A percentile compares a stretch with the other conserved stretches of the same genome.
Conservation (phyloP, 106 monocot species). For the Chionographis japonica region DNA sequence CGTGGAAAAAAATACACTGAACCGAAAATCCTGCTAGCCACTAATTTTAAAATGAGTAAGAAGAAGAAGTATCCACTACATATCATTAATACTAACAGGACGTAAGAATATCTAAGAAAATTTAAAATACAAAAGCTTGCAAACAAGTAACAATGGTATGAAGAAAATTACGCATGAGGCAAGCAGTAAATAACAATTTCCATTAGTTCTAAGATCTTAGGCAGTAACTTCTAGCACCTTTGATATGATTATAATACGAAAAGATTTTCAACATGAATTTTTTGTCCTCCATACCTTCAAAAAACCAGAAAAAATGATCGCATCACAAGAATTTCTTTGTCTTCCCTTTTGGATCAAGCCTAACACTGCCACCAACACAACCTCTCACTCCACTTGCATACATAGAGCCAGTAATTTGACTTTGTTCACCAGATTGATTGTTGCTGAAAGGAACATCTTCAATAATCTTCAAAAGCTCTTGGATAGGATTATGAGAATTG, state of each 20-base stretch:
- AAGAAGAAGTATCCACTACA: too few species aligned
- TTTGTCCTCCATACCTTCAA: too few species aligned
- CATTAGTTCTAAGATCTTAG: neutral
- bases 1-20: too few species aligned
- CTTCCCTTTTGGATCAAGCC: conserved; percentile 33
- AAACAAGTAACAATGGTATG: neutral
- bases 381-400: conserved; percentile 17
- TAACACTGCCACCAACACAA: conserved; percentile 1
- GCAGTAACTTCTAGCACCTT: neutral
- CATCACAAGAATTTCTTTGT: conserved; percentile 44
- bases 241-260: neutral
- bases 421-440: conserved; percentile 18
- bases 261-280: too few species aligned
- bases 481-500: conserved; percentile 21
- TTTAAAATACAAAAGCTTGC: neutral
- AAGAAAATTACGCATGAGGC: neutral
- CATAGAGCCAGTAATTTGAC: neutral
- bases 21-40: too few species aligned
- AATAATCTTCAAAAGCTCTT: conserved; percentile 36
- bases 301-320: neutral
- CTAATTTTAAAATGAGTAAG: too few species aligned
- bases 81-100: too few species aligned
- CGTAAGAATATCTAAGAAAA: too few species aligned
- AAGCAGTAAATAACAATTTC: neutral
- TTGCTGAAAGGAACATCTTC: conserved; percentile 27